Base-by-base conservation (phyloP, 805 yeast species). In the Groenewaldozyma salmanticensis region DNA sequence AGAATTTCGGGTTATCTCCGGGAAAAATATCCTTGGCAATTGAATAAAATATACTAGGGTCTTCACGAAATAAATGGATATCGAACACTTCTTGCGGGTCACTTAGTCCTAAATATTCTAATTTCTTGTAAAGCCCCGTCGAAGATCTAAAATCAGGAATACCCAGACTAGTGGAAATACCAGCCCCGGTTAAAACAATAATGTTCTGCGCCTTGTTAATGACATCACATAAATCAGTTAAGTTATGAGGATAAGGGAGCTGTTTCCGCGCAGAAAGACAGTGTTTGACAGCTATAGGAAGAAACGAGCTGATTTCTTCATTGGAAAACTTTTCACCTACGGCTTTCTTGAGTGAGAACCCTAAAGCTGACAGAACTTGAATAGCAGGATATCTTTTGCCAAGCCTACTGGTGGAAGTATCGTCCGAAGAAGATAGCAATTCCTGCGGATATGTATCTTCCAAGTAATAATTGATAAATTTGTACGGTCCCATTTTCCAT, bases 81-180 rank as follows among this genome's bases (percentile, higher is more conserved):
- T 84, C 85, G 59, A 87, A 87, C 33, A 86, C 95, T 52, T 84
- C 90, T 56, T 87, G 96, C 0, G 96, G 96, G 52, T 87, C 96
- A 38, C 71, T 74, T 27, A 87, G 62, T 0, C 92, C 88, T 42
- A 84, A 60, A 52, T 73, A 71, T 39, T 71, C 69, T 50, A 88
- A 70, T 52, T 72, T 74, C 1, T 84, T 70, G 60, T 87, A 87
- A 41, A 87, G 72, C 37, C 96, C 96, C 48, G 79, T 70, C n/a
- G 84, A 77, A 0, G 95, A 85, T 56, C 96, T 71, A 62, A 87
- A 86, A 62, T 86, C 96, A 0, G 96, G 96, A 41, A 86, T 87
- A 5, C 96, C 96, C 40, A 86, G 62, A 1, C 86, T 76, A 2
- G 96, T 86, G 27, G 94, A 82, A 41, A 87, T 85, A 19, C 96